phyloP scores from a whole-genome alignment of 2,329 filamentous ascomycete genomes.

The Aureobasidium pullulans region DNA sequence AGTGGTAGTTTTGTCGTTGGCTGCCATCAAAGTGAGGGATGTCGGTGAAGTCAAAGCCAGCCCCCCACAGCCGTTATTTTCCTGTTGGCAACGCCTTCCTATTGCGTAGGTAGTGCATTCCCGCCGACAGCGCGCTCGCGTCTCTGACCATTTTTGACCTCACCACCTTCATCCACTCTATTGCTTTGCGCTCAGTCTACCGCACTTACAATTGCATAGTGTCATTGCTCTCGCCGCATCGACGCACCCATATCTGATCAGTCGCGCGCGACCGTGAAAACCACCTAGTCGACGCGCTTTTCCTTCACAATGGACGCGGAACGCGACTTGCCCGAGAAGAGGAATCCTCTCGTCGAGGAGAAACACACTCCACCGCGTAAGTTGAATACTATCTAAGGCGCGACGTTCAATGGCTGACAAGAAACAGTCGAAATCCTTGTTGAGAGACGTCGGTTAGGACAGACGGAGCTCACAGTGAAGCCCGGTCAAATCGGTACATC shows the following conservation, averaged over 20 bases:
- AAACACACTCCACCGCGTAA: slow-evolving; percentile 59
- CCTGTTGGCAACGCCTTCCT: not conserved
- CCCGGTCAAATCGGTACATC: slow-evolving; percentile 63
- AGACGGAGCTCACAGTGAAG: slow-evolving; percentile 83
- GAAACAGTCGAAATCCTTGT: slow-evolving; percentile 53
- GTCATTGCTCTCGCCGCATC: not conserved
- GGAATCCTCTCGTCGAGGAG: slow-evolving; percentile 58
- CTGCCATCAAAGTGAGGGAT: not conserved
- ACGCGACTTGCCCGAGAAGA: slow-evolving; percentile 48
- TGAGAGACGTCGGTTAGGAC: slow-evolving; percentile 76
- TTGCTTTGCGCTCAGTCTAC: not conserved
- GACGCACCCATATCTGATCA: not conserved
- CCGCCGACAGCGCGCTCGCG: not conserved
- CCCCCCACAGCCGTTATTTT: not conserved
- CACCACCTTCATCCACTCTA: slow-evolving; percentile 7
- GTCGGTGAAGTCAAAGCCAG: slow-evolving; percentile 4
- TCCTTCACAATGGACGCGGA: slow-evolving; percentile 17
- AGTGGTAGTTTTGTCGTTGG: too few relatives aligned
- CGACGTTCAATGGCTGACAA: not conserved
- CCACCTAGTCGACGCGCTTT: not conserved
- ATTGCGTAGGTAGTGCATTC: slow-evolving; percentile 3
- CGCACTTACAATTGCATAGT: not conserved
- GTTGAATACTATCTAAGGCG: slow-evolving; percentile 17
- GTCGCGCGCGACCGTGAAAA: not conserved
- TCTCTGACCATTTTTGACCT: slow-evolving; percentile 7